Evolutionary conservation across 192 early-diverging fungal species (phyloP).

Genomic region (Backusella morwellensis): DNA sequence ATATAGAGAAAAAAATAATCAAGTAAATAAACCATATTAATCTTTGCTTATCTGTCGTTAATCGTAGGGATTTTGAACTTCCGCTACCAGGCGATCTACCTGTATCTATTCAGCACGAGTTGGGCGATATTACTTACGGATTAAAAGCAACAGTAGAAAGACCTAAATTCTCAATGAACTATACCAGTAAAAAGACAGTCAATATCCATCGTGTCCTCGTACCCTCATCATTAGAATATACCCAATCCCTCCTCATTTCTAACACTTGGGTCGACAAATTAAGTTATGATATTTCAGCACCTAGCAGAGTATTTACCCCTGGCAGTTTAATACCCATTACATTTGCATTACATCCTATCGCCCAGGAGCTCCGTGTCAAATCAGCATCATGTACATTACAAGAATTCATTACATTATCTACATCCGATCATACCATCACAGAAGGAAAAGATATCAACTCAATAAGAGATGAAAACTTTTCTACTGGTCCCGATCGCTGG

Average conservation of each 20-base stretch:
- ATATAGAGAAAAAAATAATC: neutral
- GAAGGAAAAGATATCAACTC: slow-evolving; percentile 13
- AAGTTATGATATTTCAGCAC: slow-evolving; percentile 54
- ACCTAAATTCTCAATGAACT: slow-evolving; percentile 52
- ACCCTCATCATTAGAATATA: slow-evolving; percentile 47
- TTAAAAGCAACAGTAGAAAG: slow-evolving; percentile 57
- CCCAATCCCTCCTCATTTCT: slow-evolving; percentile 49
- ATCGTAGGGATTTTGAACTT: slow-evolving; percentile 50
- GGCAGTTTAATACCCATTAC: slow-evolving; percentile 50
- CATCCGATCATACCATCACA: slow-evolving; percentile 18
- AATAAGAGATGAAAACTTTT: slow-evolving; percentile 15
- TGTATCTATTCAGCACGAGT: slow-evolving; percentile 47
- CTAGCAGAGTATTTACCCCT: slow-evolving; percentile 46
- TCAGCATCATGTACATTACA: slow-evolving; percentile 48
- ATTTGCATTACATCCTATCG: slow-evolving; percentile 49
- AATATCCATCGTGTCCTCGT: slow-evolving; percentile 46
- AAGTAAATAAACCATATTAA: slow-evolving; percentile 39
- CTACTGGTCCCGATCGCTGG: slow-evolving; percentile 15
- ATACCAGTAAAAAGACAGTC: slow-evolving; percentile 34
- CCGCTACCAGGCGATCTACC: slow-evolving; percentile 58
- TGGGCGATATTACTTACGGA: slow-evolving; percentile 51
- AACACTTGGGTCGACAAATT: slow-evolving; percentile 59
- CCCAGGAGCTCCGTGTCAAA: slow-evolving; percentile 45
- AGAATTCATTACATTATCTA: slow-evolving; percentile 51
- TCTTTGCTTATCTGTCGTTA: slow-evolving; percentile 10